Percentiles rank a stretch among this genome's conserved stretches.
Evolutionary conservation across 2,329 filamentous ascomycete genomes (phyloP).

Genomic region (Sclerotinia glacialis): DNA sequence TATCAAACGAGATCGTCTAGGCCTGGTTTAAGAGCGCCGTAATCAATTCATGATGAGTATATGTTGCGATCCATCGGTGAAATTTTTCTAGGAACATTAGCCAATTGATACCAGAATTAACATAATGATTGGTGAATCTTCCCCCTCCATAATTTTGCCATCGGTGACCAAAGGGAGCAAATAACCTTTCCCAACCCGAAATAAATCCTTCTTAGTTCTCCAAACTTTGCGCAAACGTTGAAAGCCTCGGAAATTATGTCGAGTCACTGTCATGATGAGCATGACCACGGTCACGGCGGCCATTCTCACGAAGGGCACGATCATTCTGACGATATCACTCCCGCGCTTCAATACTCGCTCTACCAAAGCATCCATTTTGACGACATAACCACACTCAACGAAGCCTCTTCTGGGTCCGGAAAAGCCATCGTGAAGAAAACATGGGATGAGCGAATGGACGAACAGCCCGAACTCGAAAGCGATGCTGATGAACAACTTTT

Average conservation of each 20-base stretch:
- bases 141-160: neutral
- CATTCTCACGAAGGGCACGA: slow-evolving; percentile 73
- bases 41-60: neutral
- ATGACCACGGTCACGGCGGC: slow-evolving; percentile 43
- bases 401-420: slow-evolving; percentile 65
- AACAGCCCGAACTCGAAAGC: slow-evolving; percentile 74
- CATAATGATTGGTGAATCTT: slow-evolving; percentile 12
- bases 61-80: neutral
- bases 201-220: neutral
- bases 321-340: slow-evolving; percentile 88
- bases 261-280: slow-evolving; percentile 49
- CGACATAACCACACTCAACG: slow-evolving; percentile 80
- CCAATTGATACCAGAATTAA: neutral
- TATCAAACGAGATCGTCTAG: neutral
- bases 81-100: neutral
- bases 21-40: neutral
- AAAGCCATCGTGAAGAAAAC: slow-evolving; percentile 81
- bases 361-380: slow-evolving; percentile 93
- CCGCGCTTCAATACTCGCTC: slow-evolving; percentile 83
- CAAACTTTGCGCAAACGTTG: neutral
- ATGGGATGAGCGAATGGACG: slow-evolving; percentile 74
- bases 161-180: neutral
- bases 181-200: neutral
- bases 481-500: slow-evolving; percentile 92
- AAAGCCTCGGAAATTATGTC: slow-evolving; percentile 37